Evolutionary conservation across 1,284 basidiomycete genomes (phyloP).

Genomic region (Thelephora terrestris): DNA sequence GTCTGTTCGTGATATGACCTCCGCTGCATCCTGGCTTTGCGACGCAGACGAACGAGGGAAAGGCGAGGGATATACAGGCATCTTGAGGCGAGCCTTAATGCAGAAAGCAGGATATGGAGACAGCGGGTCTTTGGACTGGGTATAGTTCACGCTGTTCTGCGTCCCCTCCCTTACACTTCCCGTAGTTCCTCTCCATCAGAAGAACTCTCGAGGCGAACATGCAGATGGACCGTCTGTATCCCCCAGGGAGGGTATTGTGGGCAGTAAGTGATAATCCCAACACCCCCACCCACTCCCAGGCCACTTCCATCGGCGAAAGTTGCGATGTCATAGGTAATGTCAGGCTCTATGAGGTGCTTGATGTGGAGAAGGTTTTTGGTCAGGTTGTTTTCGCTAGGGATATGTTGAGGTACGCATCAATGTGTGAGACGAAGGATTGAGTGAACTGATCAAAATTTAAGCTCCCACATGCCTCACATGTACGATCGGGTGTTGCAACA

Average conservation of each 20-base stretch:
- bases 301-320: conserved; percentile 3
- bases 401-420: conserved; percentile 57
- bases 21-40: conserved; percentile 70
- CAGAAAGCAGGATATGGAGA: conserved; percentile 48
- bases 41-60: conserved; percentile 42
- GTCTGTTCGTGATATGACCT: conserved; percentile 66
- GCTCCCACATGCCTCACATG: conserved; percentile 34
- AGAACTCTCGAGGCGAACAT: conserved; percentile 83
- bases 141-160: conserved; percentile 18
- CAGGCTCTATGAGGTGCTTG: conserved; percentile 62
- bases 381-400: conserved; percentile 75
- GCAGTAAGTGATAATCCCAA: conserved; percentile 61
- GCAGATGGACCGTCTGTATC: conserved; percentile 65
- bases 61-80: conserved; percentile 43
- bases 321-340: conserved; percentile 19
- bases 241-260: conserved; percentile 74
- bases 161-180: not conserved
- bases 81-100: conserved; percentile 48
- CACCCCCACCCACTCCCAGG: conserved; percentile 37
- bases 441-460: conserved; percentile 4
- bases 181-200: conserved; percentile 63
- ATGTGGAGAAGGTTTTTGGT: conserved; percentile 65
- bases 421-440: not conserved
- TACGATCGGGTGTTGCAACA: conserved; percentile 52
- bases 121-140: conserved; percentile 55